Conservation (phyloP, 1,139 yeast genomes). For the Hemisphaericaspora xylanilytica region DNA sequence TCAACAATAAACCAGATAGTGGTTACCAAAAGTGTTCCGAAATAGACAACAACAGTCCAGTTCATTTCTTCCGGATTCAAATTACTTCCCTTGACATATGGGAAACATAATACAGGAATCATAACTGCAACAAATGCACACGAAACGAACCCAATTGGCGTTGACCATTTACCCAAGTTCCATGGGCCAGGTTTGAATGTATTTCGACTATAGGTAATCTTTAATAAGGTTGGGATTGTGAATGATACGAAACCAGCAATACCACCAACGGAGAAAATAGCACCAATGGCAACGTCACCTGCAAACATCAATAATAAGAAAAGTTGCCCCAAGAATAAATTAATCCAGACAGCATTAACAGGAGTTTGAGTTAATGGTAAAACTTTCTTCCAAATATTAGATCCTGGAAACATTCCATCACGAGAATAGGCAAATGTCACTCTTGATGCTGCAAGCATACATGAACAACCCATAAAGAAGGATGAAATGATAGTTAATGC, state of each 20-base stretch:
- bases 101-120: conserved; percentile 70
- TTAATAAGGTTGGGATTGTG: conserved; percentile 62
- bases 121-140: conserved; percentile 52
- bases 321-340: conserved; percentile 56
- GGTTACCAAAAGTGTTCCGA: conserved; percentile 59
- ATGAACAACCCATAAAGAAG: conserved; percentile 68
- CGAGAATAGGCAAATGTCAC: conserved; percentile 69
- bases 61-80: conserved; percentile 54
- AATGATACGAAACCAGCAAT: conserved; percentile 71
- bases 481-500: conserved; percentile 59
- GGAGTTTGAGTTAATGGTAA: conserved; percentile 61
- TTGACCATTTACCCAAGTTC: conserved; percentile 57
- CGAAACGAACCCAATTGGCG: conserved; percentile 39
- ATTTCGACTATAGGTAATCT: conserved; percentile 54
- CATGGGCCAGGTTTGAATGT: conserved; percentile 68
- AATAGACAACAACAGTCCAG: conserved; percentile 69
- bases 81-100: conserved; percentile 50
- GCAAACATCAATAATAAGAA: conserved; percentile 61
- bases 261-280: conserved; percentile 76
- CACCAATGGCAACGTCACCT: conserved; percentile 68
- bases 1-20: conserved; percentile 52
- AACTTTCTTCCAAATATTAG: conserved; percentile 54
- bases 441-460: conserved; percentile 69
- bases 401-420: conserved; percentile 67
- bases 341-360: conserved; percentile 66